Evolutionary conservation across 352 stramenopile species (phyloP), one percentile per base, ranked within the genome.

Genomic region (Globisporangium mamillatum): DNA sequence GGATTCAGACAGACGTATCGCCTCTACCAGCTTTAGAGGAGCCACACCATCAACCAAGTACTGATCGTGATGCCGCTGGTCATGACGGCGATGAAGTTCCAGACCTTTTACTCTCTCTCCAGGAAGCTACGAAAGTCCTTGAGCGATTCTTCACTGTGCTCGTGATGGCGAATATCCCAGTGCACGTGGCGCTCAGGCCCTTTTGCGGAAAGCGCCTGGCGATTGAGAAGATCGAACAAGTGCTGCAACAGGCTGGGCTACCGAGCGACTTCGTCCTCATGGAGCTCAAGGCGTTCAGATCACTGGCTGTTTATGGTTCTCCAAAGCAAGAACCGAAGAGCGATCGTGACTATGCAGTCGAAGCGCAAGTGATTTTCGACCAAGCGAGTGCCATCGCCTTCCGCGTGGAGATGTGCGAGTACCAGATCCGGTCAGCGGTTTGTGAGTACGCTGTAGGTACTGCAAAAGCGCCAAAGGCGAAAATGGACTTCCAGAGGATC

Each of bases 381-480:
- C 53, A 76, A 5, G 69, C 69, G 1, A 68, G 69, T 2, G 66
- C 68, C 1, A 62, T 71, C n/a, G 73, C 67, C 3, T 88, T 88
- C 63, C 72, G 68, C 14, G 60, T 82, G 24, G 79, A 88, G 64
- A 66, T 85, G 36, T 73, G 79, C 54, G 79, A 88, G 63, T 81
- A 81, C 61, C 75, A 88, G 63, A 58, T 88, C 16, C 79, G 79
- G 4, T 62, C 73, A 8, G 73, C 74, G 0, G 56, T 84, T 27
- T 25, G 72, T 0, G 60, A 75, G 14, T 63, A 68, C 4, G 38
- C 22, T 1, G 44, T 67, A 7, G 68, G 46, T 4, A 59, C 16
- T 16, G 41, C 36, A 10, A 81, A 80, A 46, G 48, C 44, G 3
- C 9, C 59, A 5, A 70, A 73, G 22, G 68, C 58, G 3, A 76